phyloP scores from a whole-genome alignment of 179 eudicot genomes.

The Gypsophila paniculata region DNA sequence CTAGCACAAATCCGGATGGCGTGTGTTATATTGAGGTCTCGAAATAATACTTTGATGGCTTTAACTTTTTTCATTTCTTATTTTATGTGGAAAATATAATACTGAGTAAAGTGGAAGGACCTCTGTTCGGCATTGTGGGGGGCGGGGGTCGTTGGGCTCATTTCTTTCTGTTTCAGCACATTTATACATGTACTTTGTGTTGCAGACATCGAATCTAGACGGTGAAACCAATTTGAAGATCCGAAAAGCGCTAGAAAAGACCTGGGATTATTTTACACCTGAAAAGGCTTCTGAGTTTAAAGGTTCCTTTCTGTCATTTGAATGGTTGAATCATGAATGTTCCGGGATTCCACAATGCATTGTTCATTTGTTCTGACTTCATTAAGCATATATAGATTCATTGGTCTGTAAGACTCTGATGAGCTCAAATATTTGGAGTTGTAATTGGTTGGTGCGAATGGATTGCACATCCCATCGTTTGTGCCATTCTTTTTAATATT shows the following conservation, averaged over 20 bases:
- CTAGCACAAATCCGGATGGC: constrained; percentile 92
- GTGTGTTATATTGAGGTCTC: constrained; percentile 94
- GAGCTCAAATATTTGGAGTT: background rate
- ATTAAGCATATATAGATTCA: background rate
- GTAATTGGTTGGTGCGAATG: background rate
- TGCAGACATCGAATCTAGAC: constrained; percentile 93
- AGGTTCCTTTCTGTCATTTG: constrained; percentile 43
- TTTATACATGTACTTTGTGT: constrained; percentile 15
- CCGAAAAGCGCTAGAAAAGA: constrained; percentile 92
- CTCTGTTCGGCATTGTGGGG: background rate
- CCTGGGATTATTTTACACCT: constrained; percentile 83
- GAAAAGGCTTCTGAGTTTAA: constrained; percentile 80
- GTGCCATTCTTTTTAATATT: background rate
- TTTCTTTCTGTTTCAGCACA: constrained; percentile 12
- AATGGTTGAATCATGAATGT: background rate
- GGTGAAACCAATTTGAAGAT: constrained; percentile 99
- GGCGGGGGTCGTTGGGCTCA: background rate
- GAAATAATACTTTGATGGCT: background rate
- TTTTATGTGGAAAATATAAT: background rate
- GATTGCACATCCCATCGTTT: background rate
- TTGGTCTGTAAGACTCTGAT: background rate
- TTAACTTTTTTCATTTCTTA: background rate
- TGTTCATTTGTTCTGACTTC: background rate
- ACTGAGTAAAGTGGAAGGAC: background rate
- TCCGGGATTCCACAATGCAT: background rate